Evolutionary conservation across 768 basidiomycete species (phyloP), one percentile per base, ranked within the genome.

Genomic region (Mrakia frigida): DNA sequence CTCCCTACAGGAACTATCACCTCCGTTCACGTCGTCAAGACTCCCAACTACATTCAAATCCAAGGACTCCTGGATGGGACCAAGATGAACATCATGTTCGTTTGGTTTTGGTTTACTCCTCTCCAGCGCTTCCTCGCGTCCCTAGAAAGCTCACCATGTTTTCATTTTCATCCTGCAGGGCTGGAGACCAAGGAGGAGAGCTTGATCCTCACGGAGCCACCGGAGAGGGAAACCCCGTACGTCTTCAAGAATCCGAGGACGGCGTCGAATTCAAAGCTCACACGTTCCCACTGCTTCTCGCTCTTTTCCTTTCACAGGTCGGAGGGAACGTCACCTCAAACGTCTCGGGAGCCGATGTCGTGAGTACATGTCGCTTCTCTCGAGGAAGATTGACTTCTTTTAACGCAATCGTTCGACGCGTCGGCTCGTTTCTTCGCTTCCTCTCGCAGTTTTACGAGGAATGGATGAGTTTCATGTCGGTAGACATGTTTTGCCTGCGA

Each of bases 1-100:
- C 59, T 7, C 28, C 31, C 14, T 28, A 2, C 43, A 46, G 59
- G 72, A 18, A 75, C 73, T 46, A 71, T 74, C 70, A 37, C 59
- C 35, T n/a, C 73, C 21, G 56, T 80, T 74, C 83, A 84, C 79
- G 85, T 85, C 73, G 84, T 85, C 78, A 84, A 85, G 80, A 86
- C 85, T 28, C 84, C 84, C 10, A 79, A 84, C 33, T 86, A 86
- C 79, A 82, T 84, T 67, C 86, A 86, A 79, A 78, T 82, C 61
- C 80, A 80, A 67, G 92, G 90, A 85, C 81, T 82, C 41, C 84
- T 84, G 43, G 84, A 85, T 79, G 81, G 85, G 37, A 85, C 84
- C 59, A 83, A 81, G 35, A 2, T 77, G 46, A 86, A 85, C 81
- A 82, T 86, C 74, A 77, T 78, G 5, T 37, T 72, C 31, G 68